phyloP scores from a whole-genome alignment of 352 stramenopile genomes.

The Peronosclerospora sorghi region DNA sequence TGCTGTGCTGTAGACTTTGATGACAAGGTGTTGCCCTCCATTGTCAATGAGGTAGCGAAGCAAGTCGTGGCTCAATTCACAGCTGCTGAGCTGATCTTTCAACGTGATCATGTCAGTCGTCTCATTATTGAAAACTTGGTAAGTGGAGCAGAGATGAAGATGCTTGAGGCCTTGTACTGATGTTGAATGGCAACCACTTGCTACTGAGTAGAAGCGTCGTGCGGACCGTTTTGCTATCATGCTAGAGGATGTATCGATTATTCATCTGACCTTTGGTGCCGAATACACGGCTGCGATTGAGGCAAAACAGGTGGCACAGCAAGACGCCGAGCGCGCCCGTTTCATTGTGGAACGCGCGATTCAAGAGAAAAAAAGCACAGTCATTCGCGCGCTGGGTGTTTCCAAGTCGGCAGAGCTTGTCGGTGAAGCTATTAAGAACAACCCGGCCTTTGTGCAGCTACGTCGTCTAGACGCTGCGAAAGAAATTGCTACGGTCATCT shows the following conservation, averaged over 20 bases:
- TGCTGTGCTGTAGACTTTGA: slow-evolving; percentile 87
- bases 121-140: slow-evolving; percentile 91
- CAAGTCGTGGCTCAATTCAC: slow-evolving; percentile 99
- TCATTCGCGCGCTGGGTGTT: slow-evolving; percentile 96
- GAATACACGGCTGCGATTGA: slow-evolving; percentile 99
- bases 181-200: slow-evolving; percentile 3
- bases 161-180: neutral
- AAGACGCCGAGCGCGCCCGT: slow-evolving; percentile 97
- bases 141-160: slow-evolving; percentile 27
- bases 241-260: slow-evolving; percentile 98
- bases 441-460: slow-evolving; percentile 98
- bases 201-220: slow-evolving; percentile 51
- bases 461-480: slow-evolving; percentile 97
- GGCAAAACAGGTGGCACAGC: slow-evolving; percentile 99
- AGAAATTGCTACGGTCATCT: slow-evolving; percentile 96
- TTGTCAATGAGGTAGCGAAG: slow-evolving; percentile 99
- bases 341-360: slow-evolving; percentile 97
- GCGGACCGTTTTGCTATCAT: slow-evolving; percentile 89
- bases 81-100: slow-evolving; percentile 97
- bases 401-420: slow-evolving; percentile 97
- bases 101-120: slow-evolving; percentile 94
- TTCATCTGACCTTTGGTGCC: slow-evolving; percentile 96
- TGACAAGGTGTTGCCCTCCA: slow-evolving; percentile 95
- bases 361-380: slow-evolving; percentile 99
- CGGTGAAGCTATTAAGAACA: slow-evolving; percentile 97